Conservation (phyloP, 805 yeast species). For the Starmerella sp. region DNA sequence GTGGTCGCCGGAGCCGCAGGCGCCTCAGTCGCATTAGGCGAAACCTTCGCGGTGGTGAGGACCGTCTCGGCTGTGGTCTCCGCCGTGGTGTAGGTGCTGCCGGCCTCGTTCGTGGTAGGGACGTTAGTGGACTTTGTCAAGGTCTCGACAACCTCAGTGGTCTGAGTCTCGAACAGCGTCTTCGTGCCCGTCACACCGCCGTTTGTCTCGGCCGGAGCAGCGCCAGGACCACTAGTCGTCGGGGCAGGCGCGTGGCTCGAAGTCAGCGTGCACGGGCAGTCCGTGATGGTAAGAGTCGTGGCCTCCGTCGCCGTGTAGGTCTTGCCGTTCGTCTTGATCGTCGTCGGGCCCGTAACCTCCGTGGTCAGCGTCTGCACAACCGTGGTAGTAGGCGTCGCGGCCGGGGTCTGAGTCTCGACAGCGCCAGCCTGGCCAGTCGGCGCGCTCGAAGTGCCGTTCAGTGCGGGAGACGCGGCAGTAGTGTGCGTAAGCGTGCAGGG, state of each 20-base stretch:
- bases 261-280: conserved; percentile 20
- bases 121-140: background rate
- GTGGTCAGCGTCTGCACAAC: conserved; percentile 13
- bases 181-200: background rate
- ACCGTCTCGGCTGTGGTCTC: background rate
- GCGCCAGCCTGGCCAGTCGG: conserved; percentile 1
- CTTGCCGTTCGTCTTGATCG: conserved; percentile 3
- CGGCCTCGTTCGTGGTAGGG: background rate
- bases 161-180: background rate
- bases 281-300: conserved; percentile 63
- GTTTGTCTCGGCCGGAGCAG: conserved; percentile 3
- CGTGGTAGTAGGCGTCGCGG: conserved; percentile 6
- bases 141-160: background rate
- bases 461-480: conserved; percentile 25
- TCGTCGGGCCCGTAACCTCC: conserved; percentile 47
- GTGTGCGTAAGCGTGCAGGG: conserved; percentile 57
- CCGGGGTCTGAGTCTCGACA: background rate
- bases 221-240: background rate
- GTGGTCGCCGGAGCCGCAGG: conserved; percentile 4
- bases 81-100: background rate
- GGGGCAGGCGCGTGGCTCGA: background rate
- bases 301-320: conserved; percentile 61
- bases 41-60: conserved; percentile 33
- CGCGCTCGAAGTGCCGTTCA: conserved; percentile 8
- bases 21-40: background rate